A percentile compares a stretch with the other conserved stretches of the same genome.
Conservation (phyloP, 148 eudicot genomes). For the Rhododendron griersonianum region DNA sequence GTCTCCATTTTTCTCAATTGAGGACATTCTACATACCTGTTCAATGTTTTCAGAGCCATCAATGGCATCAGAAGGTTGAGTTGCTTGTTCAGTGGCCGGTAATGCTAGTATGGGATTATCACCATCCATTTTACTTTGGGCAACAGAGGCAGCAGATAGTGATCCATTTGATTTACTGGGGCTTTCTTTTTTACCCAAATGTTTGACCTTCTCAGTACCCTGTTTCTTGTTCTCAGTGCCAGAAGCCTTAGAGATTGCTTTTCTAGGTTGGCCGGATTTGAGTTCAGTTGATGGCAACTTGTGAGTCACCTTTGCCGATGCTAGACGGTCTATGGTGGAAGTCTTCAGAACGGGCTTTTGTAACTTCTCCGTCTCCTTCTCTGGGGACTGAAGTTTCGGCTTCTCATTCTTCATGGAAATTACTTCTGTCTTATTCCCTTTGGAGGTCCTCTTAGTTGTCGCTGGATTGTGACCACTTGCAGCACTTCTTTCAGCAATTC, state of each 20-base stretch:
- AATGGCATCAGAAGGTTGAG: conserved; percentile 9
- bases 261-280: conserved; percentile 31
- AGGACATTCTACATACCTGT: conserved; percentile 41
- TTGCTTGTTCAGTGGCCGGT: conserved; percentile 12
- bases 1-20: conserved; percentile 24
- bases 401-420: conserved; percentile 26
- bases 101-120: conserved; percentile 10
- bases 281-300: conserved; percentile 33
- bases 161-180: conserved; percentile 16
- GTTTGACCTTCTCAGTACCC: conserved; percentile 20
- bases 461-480: conserved; percentile 20
- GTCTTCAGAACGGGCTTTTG: conserved; percentile 51
- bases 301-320: conserved; percentile 49
- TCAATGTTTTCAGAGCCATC: conserved; percentile 33
- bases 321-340: conserved; percentile 76
- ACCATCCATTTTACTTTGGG: conserved; percentile 14
- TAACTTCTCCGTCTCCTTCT: conserved; percentile 29
- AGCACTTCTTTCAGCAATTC: conserved; percentile 78
- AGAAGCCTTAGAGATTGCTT: conserved; percentile 28
- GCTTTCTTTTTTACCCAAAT: conserved; percentile 28
- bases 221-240: conserved; percentile 31
- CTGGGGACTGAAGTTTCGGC: conserved; percentile 25
- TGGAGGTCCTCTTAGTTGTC: conserved; percentile 24
- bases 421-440: conserved; percentile 30
- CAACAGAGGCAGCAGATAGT: conserved; percentile 20